Evolutionary conservation across 441 rosid genomes (phyloP), one percentile per base, ranked within the genome.

Genomic region (Pelargonium fulgidum): DNA sequence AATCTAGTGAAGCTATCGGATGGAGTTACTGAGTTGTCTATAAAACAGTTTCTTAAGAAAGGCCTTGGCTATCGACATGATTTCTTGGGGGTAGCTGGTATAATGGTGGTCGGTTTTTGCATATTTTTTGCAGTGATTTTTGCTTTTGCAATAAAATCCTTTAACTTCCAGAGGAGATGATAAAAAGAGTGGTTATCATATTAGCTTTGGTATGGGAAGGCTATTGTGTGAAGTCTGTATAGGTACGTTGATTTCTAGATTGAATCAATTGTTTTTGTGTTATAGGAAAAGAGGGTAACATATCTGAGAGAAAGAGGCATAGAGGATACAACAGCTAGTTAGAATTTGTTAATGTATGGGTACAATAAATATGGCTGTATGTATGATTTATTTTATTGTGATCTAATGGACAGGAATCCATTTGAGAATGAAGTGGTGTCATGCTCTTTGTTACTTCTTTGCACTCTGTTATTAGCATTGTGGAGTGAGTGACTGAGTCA

Each of bases 161-260:
- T 94, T 82, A 92, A 90, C 77, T 94, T 92, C 84, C 97, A 92
- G 74, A 90, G 90, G 84, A 87, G 98, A 86, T 94, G 82, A 83
- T 3, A 16, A 16, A 50, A 12, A 45, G 5, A 29, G 0, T 29
- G 36, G 36, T 3, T 29, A 29, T 29, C 36, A 29, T 29, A 29
- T 29, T 3, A n/a, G n/a, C 1, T 1, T 3, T 42, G 47, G 11
- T 42, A 6, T 42, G 50, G 50, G 50, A 45, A 13, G 11, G 50
- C 50, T 45, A 45, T n/a, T 10, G 50, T 45, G 50, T 45, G 50
- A 45, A 45, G 50, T 45, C 50, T 45, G 50, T 45, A 7, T 45
- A 45, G 13, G 13, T 13, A 45, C 3, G 11, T 45, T 9, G 50
- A 45, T 45, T 45, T 45, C 50, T 45, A 9, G 13, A 45, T 2